phyloP scores from a whole-genome alignment of 176 grass and related monocot species.

The Leersia perrieri region DNA sequence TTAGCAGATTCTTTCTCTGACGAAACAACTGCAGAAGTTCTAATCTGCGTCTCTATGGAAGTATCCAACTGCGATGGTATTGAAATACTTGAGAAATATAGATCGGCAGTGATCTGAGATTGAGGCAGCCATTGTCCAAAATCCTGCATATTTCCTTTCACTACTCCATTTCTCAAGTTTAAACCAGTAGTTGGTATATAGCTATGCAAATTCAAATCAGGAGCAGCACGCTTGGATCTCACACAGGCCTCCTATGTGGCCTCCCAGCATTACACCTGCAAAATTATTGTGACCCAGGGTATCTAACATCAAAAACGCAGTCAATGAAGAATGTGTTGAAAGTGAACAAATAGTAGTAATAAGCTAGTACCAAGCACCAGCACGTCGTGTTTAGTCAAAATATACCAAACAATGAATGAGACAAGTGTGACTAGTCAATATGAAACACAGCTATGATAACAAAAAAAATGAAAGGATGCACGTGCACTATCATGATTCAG shows the following conservation, averaged over 20 bases:
- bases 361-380: background rate
- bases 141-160: conserved; percentile 27
- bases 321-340: conserved; percentile 4
- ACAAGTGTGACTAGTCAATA: background rate
- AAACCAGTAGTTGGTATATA: background rate
- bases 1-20: conserved; percentile 17
- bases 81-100: conserved; percentile 25
- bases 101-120: conserved; percentile 8
- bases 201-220: background rate
- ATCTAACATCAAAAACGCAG: conserved; percentile 1
- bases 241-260: background rate
- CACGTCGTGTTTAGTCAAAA: background rate
- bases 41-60: conserved; percentile 18
- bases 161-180: conserved; percentile 1
- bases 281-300: background rate
- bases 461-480: background rate
- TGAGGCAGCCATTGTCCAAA: conserved; percentile 37
- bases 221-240: conserved; percentile 21
- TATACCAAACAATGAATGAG: background rate
- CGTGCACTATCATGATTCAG: background rate
- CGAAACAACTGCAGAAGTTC: conserved; percentile 5
- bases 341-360: too few species aligned
- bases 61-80: conserved; percentile 7
- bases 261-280: conserved; percentile 24
- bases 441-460: background rate